Conservation (phyloP, 148 eudicot species). For the Rhododendron ferrugineum region DNA sequence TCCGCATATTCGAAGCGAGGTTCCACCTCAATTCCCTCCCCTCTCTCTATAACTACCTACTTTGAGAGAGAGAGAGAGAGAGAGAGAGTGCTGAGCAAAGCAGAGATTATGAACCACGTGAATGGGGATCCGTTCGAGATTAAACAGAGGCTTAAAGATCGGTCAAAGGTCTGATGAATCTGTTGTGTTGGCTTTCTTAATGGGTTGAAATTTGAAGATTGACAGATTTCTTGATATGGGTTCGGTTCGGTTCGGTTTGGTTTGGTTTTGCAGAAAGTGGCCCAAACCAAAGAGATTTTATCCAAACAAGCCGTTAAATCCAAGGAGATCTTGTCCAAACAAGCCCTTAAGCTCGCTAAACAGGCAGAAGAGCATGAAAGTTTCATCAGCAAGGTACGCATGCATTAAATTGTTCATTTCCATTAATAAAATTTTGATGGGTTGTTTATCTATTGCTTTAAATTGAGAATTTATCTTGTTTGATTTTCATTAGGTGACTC, state of each 20-base stretch:
- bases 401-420: neutral
- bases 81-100: constrained; percentile 44
- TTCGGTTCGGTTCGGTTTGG: neutral
- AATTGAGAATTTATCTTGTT: neutral
- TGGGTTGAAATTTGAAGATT: neutral
- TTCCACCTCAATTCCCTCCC: neutral
- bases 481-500: constrained; percentile 54
- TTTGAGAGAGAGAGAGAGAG: too few species aligned
- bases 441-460: neutral
- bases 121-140: constrained; percentile 28
- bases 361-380: constrained; percentile 95
- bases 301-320: constrained; percentile 81
- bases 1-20: neutral
- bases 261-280: constrained; percentile 56
- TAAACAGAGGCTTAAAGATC: constrained; percentile 47
- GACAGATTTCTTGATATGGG: neutral
- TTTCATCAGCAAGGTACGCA: constrained; percentile 75
- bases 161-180: constrained; percentile 47
- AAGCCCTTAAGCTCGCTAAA: constrained; percentile 75
- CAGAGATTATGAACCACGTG: constrained; percentile 39
- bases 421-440: neutral
- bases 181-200: constrained; percentile 7
- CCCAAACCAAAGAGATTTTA: constrained; percentile 69
- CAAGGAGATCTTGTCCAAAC: constrained; percentile 76
- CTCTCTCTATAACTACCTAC: constrained; percentile 1